Evolutionary conservation across 208 protist species (phyloP).

Genomic region (Porcisia deanei): DNA sequence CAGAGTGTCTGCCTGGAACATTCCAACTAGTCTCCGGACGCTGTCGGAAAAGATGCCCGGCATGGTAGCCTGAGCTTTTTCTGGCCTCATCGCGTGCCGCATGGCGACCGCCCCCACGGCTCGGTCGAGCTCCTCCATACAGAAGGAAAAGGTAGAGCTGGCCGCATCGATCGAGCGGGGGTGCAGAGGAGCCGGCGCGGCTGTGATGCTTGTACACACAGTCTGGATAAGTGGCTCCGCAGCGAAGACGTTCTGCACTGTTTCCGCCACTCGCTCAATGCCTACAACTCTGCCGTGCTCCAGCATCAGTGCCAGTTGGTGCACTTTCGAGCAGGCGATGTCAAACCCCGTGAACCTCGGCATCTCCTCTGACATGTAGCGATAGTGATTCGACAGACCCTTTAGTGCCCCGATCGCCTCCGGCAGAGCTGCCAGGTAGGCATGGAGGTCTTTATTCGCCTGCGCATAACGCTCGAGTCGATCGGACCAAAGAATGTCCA

Average conservation of each 20-base stretch:
- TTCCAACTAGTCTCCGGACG: slow-evolving; percentile 30
- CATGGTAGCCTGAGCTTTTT: slow-evolving; percentile 12
- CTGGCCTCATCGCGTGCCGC: slow-evolving; percentile 16
- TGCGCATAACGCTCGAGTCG: slow-evolving; percentile 69
- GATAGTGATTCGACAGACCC: slow-evolving; percentile 78
- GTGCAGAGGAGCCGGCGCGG: slow-evolving; percentile 21
- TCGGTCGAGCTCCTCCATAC: slow-evolving; percentile 67
- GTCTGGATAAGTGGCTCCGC: slow-evolving; percentile 65
- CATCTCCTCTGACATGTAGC: slow-evolving; percentile 81
- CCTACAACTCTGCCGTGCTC: slow-evolving; percentile 53
- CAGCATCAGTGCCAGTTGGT: slow-evolving; percentile 73
- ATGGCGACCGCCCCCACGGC: slow-evolving; percentile 38
- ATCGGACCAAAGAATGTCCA: slow-evolving; percentile 76
- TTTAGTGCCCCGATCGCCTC: slow-evolving; percentile 72
- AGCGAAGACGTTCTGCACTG: slow-evolving; percentile 61
- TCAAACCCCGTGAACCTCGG: slow-evolving; percentile 79
- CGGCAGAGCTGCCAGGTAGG: slow-evolving; percentile 69
- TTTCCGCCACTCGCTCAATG: slow-evolving; percentile 49
- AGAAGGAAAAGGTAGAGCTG: slow-evolving; percentile 71
- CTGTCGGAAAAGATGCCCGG: slow-evolving; percentile 51
- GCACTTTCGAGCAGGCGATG: slow-evolving; percentile 77
- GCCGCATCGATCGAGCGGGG: slow-evolving; percentile 52
- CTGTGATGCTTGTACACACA: slow-evolving; percentile 57
- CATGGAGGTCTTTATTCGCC: slow-evolving; percentile 62
- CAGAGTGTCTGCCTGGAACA: slow-evolving; percentile 35